A percentile compares a stretch with the other conserved stretches of the same genome.
Evolutionary conservation across 208 protist species (phyloP).

Genomic region (Wallacemonas rigidus): DNA sequence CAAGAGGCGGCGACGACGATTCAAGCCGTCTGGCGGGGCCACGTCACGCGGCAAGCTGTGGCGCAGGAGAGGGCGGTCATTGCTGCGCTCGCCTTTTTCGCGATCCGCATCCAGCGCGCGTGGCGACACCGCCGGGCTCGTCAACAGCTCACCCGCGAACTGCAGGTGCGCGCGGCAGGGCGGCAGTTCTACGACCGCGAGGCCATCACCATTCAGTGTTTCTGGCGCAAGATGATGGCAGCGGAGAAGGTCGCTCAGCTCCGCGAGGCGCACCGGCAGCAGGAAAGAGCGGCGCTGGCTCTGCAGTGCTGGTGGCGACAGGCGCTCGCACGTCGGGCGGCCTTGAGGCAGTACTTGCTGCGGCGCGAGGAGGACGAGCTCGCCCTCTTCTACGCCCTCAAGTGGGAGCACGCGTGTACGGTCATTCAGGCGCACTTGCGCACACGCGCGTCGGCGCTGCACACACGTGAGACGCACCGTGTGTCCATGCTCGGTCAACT

Average conservation of each 20-base stretch:
- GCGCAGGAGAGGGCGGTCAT: conserved; percentile 28
- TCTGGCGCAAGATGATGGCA: conserved; percentile 83
- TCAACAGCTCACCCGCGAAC: conserved; percentile 33
- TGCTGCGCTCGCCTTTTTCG: conserved; percentile 26
- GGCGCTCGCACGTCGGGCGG: conserved; percentile 42
- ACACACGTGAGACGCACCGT: conserved; percentile 20
- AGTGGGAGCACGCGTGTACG: conserved; percentile 63
- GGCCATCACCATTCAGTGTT: conserved; percentile 78
- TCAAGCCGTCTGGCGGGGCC: conserved; percentile 83
- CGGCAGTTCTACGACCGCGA: conserved; percentile 36
- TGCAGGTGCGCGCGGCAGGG: conserved; percentile 31
- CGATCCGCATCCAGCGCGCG: conserved; percentile 58
- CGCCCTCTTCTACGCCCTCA: conserved; percentile 55
- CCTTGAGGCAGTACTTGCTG: conserved; percentile 22
- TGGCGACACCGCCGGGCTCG: conserved; percentile 48
- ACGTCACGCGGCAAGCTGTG: conserved; percentile 61
- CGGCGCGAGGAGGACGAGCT: conserved; percentile 59
- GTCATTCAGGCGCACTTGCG: conserved; percentile 58
- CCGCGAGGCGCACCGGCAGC: conserved; percentile 32
- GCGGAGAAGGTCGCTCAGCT: conserved; percentile 45
- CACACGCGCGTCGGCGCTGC: conserved; percentile 30
- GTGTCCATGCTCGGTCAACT: conserved; percentile 46
- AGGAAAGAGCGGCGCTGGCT: conserved; percentile 24
- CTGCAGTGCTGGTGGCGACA: conserved; percentile 82
- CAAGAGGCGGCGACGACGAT: conserved; percentile 70